Evolutionary conservation across 768 basidiomycete species (phyloP), one percentile per base, ranked within the genome.

Genomic region (Russula vinacea): DNA sequence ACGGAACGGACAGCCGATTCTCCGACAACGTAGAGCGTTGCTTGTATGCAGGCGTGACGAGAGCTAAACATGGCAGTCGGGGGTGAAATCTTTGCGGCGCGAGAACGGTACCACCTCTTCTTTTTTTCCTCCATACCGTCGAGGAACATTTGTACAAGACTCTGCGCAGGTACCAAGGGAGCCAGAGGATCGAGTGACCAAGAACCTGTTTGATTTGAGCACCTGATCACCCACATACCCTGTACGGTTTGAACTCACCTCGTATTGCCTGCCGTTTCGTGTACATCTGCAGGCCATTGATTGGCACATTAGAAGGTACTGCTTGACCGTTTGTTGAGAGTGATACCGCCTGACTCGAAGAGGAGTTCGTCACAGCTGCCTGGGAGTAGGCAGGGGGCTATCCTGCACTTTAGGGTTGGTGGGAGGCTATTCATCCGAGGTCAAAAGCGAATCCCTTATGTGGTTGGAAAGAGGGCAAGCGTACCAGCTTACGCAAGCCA

Each of bases 181-280:
- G 42, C 63, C n/a, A 47, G 40, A 37, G 66, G 66, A 40, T 67
- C 66, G 9, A 67, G 58, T 42, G 52, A 26, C 66, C 66, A 67
- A 51, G 63, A 44, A 22, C 66, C 66, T 67, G 54, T 47, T 17
- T 13, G 22, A 29, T 51, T 26, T 60, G 13, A 67, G 63, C 2
- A 26, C 4, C 24, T 3, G 32, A 5, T 40, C 17, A n/a, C 3
- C 26, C 9, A n/a, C 10, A 17, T 24, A 16, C 9, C 2, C 6
- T 14, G 26, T 5, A 24, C 37, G 13, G 2, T 26, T 32, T 40
- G 19, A 49, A 67, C 66, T 22, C 40, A 67, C 66, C 66, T 24
- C n/a, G 52, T 24, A 67, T 67, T n/a, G 2, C 0, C 6, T 60
- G 54, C 10, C 17, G 32, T 57, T 47, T 65, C 10, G 57, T 51